Evolutionary conservation across 208 protist species (phyloP).

Genomic region (Leishmania braziliensis): DNA sequence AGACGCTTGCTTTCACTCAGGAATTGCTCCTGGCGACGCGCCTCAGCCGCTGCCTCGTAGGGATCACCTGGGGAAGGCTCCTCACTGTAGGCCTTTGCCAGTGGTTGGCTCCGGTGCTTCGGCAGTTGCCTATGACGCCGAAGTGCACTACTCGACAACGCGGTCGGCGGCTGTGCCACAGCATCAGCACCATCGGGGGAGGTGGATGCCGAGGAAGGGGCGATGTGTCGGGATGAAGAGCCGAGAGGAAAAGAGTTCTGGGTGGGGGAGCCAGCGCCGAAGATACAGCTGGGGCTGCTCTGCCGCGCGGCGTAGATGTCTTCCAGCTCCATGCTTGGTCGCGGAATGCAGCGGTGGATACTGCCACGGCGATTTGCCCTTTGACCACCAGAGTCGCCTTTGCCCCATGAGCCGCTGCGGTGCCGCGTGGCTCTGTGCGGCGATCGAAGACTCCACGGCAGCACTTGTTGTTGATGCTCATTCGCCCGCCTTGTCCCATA

Average conservation of each 20-base stretch:
- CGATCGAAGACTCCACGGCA: constrained; percentile 7
- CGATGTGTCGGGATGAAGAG: neutral
- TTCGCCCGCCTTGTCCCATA: neutral
- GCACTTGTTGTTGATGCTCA: neutral
- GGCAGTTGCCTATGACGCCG: neutral
- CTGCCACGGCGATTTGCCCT: neutral
- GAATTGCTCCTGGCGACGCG: constrained; percentile 66
- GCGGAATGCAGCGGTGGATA: neutral
- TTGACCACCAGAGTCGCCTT: constrained; percentile 1
- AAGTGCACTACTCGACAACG: neutral
- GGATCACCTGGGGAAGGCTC: constrained; percentile 40
- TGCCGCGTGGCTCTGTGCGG: neutral
- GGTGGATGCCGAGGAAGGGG: neutral
- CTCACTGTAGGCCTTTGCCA: neutral
- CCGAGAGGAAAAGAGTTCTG: neutral
- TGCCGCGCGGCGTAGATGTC: neutral
- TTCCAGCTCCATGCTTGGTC: neutral
- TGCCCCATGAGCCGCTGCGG: constrained; percentile 2
- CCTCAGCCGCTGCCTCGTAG: constrained; percentile 70
- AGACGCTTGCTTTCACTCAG: constrained; percentile 69
- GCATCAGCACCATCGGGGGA: neutral
- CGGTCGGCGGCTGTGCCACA: neutral
- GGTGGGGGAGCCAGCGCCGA: constrained; percentile 1
- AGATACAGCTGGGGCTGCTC: neutral
- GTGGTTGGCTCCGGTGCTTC: neutral